Percentiles rank a stretch among this genome's conserved stretches.
Conservation (phyloP, 805 yeast species). For the Pichia ethanolica region DNA sequence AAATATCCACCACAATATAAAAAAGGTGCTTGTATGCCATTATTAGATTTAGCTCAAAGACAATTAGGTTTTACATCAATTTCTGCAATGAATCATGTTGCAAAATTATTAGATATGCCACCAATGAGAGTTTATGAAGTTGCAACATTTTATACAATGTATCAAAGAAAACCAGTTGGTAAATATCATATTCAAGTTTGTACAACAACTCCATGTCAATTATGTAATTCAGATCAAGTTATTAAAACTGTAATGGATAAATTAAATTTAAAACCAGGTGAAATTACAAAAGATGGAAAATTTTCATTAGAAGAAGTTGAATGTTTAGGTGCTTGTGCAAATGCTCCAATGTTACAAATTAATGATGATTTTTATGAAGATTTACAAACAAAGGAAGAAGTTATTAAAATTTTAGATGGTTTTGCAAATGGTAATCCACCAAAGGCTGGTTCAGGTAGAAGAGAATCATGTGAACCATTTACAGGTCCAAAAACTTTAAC, state of each 20-base stretch:
- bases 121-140: conserved; percentile 93
- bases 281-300: conserved; percentile 65
- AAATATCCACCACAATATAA: conserved; percentile 84
- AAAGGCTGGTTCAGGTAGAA: conserved; percentile 56
- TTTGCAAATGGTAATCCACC: conserved; percentile 57
- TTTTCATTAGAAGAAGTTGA: conserved; percentile 85
- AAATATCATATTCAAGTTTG: conserved; percentile 78
- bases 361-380: conserved; percentile 83
- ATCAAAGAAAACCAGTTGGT: conserved; percentile 80
- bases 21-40: conserved; percentile 84
- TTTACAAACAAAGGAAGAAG: conserved; percentile 54
- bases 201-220: conserved; percentile 85
- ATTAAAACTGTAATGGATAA: conserved; percentile 59
- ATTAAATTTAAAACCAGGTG: conserved; percentile 63
- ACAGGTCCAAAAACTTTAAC: conserved; percentile 60
- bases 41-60: conserved; percentile 80
- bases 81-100: conserved; percentile 85
- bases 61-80: conserved; percentile 82
- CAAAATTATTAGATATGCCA: conserved; percentile 77
- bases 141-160: conserved; percentile 90
- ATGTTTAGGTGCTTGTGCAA: conserved; percentile 88
- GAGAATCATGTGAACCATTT: conserved; percentile 71
- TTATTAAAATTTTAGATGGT: conserved; percentile 52
- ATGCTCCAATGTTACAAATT: conserved; percentile 82
- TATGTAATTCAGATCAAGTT: conserved; percentile 75